Evolutionary conservation across 2,329 filamentous ascomycete genomes (phyloP).

Genomic region (Pleurostoma richardsiae): DNA sequence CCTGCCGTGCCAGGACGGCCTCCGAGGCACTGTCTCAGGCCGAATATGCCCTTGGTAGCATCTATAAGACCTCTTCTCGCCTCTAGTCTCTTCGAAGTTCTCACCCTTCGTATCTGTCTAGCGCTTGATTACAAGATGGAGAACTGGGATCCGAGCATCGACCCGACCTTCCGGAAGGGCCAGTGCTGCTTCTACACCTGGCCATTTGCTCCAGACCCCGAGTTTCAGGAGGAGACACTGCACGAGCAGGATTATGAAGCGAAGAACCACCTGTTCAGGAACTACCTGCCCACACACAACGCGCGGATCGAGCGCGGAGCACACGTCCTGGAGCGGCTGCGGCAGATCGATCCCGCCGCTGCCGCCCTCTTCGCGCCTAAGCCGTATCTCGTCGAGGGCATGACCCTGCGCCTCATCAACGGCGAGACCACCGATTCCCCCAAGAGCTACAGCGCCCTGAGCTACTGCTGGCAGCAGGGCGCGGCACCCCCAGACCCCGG

Average conservation of each 20-base stretch:
- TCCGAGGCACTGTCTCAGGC: too few species aligned
- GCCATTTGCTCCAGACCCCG: not conserved
- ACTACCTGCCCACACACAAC: not conserved
- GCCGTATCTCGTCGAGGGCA: not conserved
- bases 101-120: too few species aligned
- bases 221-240: not conserved
- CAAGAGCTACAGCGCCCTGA: not conserved
- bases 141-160: not conserved
- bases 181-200: not conserved
- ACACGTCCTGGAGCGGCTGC: not conserved
- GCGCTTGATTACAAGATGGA: not conserved
- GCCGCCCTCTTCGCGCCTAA: not conserved
- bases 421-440: not conserved
- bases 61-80: too few species aligned
- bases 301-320: not conserved
- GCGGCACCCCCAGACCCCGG: not conserved
- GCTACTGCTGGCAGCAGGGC: not conserved
- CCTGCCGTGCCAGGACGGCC: too few species aligned
- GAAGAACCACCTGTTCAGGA: not conserved
- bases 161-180: not conserved
- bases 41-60: too few species aligned
- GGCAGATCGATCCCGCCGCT: not conserved
- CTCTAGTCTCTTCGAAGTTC: too few species aligned
- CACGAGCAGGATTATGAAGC: not conserved
- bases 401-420: not conserved